Evolutionary conservation across 805 yeast genomes (phyloP).

Genomic region (Zygoascus biomembranicola): DNA sequence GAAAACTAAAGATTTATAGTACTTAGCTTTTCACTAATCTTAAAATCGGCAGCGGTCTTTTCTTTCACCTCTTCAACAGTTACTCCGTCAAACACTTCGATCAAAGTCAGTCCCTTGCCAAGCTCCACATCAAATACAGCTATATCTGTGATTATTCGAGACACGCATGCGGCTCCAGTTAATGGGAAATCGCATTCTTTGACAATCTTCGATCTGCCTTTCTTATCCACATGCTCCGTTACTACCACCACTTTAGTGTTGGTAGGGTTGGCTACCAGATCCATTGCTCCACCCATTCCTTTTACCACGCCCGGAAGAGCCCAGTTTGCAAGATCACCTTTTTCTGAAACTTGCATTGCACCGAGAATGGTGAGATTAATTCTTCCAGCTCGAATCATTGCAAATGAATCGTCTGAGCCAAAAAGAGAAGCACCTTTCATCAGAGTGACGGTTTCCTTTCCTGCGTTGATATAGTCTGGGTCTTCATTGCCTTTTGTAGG

Average conservation of each 20-base stretch:
- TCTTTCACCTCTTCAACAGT: conserved; percentile 33
- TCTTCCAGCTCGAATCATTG: conserved; percentile 42
- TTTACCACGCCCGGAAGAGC: conserved; percentile 43
- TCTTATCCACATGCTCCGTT: conserved; percentile 42
- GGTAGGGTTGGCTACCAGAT: conserved; percentile 39
- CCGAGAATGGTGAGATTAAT: conserved; percentile 39
- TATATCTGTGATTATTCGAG: conserved; percentile 37
- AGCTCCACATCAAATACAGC: conserved; percentile 42
- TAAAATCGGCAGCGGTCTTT: conserved; percentile 37
- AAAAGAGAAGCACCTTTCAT: conserved; percentile 40
- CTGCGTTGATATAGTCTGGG: conserved; percentile 43
- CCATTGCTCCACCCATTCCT: conserved; percentile 53
- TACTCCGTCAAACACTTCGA: conserved; percentile 36
- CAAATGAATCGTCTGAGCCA: conserved; percentile 44
- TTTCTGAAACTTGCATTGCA: conserved; percentile 41
- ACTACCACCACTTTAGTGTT: conserved; percentile 39
- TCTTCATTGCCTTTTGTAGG: conserved; percentile 36
- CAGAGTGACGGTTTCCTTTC: conserved; percentile 43
- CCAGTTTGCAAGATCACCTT: conserved; percentile 47
- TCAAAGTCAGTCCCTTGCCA: conserved; percentile 32
- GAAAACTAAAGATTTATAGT: conserved; percentile 2
- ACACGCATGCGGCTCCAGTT: conserved; percentile 40
- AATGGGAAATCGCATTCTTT: conserved; percentile 38
- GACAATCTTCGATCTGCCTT: conserved; percentile 41
- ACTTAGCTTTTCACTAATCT: conserved; percentile 19